Percentiles rank a stretch among this genome's conserved stretches.
Conservation (phyloP, 495 filamentous ascomycete genomes). For the Penicillium verhagenii region DNA sequence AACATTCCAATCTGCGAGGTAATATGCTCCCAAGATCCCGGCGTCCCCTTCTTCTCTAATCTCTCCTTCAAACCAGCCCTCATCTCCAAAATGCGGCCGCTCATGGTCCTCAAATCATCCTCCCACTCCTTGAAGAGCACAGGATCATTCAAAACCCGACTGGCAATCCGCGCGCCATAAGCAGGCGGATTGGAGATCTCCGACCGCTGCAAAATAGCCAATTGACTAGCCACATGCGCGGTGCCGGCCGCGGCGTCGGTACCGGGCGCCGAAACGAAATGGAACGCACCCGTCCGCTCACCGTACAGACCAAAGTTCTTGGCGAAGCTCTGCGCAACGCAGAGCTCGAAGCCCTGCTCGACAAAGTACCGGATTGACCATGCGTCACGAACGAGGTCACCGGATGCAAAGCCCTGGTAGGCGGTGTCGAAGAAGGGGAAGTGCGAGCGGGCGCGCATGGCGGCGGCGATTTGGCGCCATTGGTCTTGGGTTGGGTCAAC, state of each 20-base stretch:
- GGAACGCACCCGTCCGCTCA: constrained; percentile 94
- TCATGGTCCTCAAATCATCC: constrained; percentile 89
- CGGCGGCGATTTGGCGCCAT: constrained; percentile 81
- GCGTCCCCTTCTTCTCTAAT: constrained; percentile 75
- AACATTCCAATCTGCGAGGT: constrained; percentile 99
- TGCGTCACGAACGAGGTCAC: constrained; percentile 78
- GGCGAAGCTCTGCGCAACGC: constrained; percentile 93
- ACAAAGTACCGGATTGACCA: constrained; percentile 93
- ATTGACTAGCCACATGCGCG: constrained; percentile 72
- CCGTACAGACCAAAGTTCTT: constrained; percentile 99
- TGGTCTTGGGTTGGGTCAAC: constrained; percentile 93
- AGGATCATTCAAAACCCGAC: constrained; percentile 76
- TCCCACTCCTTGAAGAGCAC: constrained; percentile 91
- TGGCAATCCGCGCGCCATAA: constrained; percentile 88
- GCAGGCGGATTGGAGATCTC: constrained; percentile 97
- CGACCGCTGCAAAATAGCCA: constrained; percentile 91
- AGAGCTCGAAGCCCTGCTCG: constrained; percentile 91
- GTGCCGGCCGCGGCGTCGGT: constrained; percentile 61
- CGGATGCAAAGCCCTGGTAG: constrained; percentile 97
- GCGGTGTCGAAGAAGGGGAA: constrained; percentile 99
- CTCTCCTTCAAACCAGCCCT: constrained; percentile 69
- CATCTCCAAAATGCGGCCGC: constrained; percentile 90
- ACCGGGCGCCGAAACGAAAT: constrained; percentile 78
- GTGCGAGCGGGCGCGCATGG: constrained; percentile 72
- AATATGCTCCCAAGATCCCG: constrained; percentile 93